These are phyloP conservation scores for Beauveria asiatica DNA, from an alignment of 2,329 filamentous ascomycete species.

Conservation along the genomic window DNA sequence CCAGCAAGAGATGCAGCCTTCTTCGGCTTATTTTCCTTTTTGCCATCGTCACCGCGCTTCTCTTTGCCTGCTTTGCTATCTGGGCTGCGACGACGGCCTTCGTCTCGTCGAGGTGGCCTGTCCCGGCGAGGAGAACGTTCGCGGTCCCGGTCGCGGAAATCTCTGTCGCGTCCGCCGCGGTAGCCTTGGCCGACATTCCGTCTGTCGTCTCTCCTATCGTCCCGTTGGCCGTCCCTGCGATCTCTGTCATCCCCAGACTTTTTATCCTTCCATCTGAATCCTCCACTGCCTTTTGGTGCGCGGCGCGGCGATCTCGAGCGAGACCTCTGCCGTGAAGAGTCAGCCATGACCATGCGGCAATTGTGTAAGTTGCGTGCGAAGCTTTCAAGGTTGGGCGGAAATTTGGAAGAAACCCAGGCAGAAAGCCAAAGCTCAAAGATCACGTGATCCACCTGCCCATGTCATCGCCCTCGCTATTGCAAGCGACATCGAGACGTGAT, in stretches of 20 bases:
- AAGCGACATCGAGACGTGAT: not conserved
- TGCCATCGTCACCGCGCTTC: slow-evolving; percentile 24
- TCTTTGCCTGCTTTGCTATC: slow-evolving; percentile 12
- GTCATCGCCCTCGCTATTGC: not conserved
- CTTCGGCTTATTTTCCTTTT: slow-evolving; percentile 30
- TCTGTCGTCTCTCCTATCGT: slow-evolving; percentile 28
- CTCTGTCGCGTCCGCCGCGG: slow-evolving; percentile 20
- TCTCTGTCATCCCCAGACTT: slow-evolving; percentile 34
- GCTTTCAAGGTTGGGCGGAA: not conserved
- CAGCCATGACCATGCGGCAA: slow-evolving; percentile 16
- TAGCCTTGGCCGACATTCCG: slow-evolving; percentile 16
- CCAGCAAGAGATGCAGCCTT: slow-evolving; percentile 25
- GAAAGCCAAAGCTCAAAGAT: not conserved
- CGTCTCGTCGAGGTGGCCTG: slow-evolving; percentile 15
- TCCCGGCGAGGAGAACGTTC: slow-evolving; percentile 13
- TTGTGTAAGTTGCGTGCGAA: not conserved
- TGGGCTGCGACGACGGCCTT: slow-evolving; percentile 14
- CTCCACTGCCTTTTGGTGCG: slow-evolving; percentile 26
- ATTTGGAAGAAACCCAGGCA: not conserved
- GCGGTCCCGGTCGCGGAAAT: slow-evolving; percentile 18
- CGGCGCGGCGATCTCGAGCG: slow-evolving; percentile 21
- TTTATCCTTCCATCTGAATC: slow-evolving; percentile 53
- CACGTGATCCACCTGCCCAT: not conserved
- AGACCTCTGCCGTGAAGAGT: slow-evolving; percentile 16
- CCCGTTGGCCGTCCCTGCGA: slow-evolving; percentile 30